Conservation (phyloP, 768 basidiomycete genomes). For the Thelephora aurantiotincta region DNA sequence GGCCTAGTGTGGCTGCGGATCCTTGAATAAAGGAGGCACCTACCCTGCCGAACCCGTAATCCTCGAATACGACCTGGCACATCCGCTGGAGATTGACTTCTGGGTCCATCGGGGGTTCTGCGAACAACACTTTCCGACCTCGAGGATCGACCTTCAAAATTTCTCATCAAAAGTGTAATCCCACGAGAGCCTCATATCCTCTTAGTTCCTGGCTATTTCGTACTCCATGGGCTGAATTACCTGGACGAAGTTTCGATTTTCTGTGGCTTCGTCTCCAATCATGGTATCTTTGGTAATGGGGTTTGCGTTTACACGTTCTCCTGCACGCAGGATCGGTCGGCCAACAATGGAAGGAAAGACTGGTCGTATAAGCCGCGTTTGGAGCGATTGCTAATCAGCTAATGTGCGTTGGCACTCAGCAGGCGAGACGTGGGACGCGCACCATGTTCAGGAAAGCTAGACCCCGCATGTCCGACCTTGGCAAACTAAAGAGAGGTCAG, state of each 20-base stretch:
- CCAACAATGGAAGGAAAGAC: constrained; percentile 97
- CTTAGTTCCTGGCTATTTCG: constrained; percentile 97
- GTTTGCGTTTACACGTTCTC: constrained; percentile 74
- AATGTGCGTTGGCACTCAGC: background rate
- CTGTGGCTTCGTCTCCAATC: constrained; percentile 94
- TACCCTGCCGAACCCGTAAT: constrained; percentile 93
- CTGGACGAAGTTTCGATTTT: constrained; percentile 90
- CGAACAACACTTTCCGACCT: constrained; percentile 83
- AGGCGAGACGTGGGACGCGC: background rate
- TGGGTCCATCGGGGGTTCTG: constrained; percentile 99
- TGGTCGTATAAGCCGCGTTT: constrained; percentile 15
- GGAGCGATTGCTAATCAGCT: background rate
- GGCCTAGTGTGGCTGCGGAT: no score
- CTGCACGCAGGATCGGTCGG: constrained; percentile 91
- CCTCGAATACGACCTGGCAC: constrained; percentile 99
- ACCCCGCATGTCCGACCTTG: constrained; percentile 50
- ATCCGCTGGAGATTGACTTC: constrained; percentile 84
- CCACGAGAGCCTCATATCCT: constrained; percentile 97
- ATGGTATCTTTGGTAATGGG: constrained; percentile 92
- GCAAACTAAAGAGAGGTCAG: constrained; percentile 30
- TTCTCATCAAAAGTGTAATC: constrained; percentile 98
- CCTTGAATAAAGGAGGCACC: no score
- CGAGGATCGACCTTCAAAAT: constrained; percentile 73
- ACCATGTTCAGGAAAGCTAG: constrained; percentile 54
- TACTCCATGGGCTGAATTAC: constrained; percentile 99